These are phyloP conservation scores for Ascochyta rabiei DNA, from an alignment of 2,329 filamentous ascomycete genomes.

Conservation along the genomic window DNA sequence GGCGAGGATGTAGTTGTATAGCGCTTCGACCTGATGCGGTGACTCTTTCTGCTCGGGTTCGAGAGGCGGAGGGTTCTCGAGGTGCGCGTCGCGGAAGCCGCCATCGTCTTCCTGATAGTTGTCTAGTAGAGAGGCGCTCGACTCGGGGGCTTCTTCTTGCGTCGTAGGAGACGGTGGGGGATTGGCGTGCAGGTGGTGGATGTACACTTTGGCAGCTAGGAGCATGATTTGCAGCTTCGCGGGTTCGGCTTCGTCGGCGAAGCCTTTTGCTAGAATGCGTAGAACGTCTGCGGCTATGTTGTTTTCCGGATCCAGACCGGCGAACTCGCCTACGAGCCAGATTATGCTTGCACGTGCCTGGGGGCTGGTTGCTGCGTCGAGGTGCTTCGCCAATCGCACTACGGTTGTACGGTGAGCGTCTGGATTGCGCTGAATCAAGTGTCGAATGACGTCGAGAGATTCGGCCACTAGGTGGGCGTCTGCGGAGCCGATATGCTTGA, in stretches of 20 bases:
- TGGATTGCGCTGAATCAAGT: conserved; percentile 92
- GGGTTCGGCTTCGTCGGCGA: conserved; percentile 80
- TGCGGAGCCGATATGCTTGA: conserved; percentile 85
- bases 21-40: conserved; percentile 71
- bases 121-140: conserved; percentile 30
- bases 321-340: conserved; percentile 96
- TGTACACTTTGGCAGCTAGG: conserved; percentile 93
- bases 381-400: conserved; percentile 84
- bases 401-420: conserved; percentile 82
- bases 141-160: conserved; percentile 36
- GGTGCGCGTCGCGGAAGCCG: conserved; percentile 39
- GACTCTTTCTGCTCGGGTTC: conserved; percentile 43
- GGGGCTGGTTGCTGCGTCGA: conserved; percentile 86
- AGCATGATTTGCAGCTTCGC: conserved; percentile 92
- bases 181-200: conserved; percentile 79
- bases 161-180: conserved; percentile 47
- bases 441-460: conserved; percentile 90
- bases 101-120: conserved; percentile 45
- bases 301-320: conserved; percentile 77
- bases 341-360: conserved; percentile 93
- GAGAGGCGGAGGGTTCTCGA: conserved; percentile 22
- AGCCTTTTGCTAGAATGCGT: conserved; percentile 84
- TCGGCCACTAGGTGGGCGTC: conserved; percentile 90
- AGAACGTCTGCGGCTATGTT: conserved; percentile 94
- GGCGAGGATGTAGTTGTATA: conserved; percentile 86